Evolutionary conservation across 805 yeast genomes (phyloP), one percentile per base, ranked within the genome.

Genomic region (Cyberlindnera euphorbiiphila): DNA sequence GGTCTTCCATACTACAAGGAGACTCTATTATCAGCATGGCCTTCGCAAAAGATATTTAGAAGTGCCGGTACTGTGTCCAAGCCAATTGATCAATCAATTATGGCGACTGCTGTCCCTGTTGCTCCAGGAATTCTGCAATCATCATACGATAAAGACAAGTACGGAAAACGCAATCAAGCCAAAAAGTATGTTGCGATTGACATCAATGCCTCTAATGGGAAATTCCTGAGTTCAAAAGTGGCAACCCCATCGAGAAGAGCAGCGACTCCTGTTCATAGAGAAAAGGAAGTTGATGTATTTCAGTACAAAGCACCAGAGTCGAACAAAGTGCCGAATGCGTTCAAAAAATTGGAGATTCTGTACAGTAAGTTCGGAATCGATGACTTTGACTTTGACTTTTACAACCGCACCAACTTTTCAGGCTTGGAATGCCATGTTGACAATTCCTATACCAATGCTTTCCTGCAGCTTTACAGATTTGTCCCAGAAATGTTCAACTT

Each of bases 341-440:
- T 82, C 62, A 67, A 78, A 27, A 76, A 79, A 49, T 66, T 86
- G 31, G 84, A 81, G 42, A 85, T 91, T 37, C 73, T 81, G 28
- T 91, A 89, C 59, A 84, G 94, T 39, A 81, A 76, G 51, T 91
- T 87, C 60, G 98, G 98, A 19, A 88, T 93, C 21, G 87, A 83
- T 49, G 96, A 88, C 59, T 93, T 93, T 62, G 96, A 91, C 62
- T 91, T 93, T 57, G 80, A 75, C 37, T 82, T 79, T 51, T 91
- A 83, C 65, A 91, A 91, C 56, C 68, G 69, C 26, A 84, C 97
- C 0, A 44, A 54, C 2, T 81, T 68, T 38, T 76, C 97, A 2
- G 97, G 98, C 0, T 66, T 91, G n/a, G 98, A 93, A 58, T 81
- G 88, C 9, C 93, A 88, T 53, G 71, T 83, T 9, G 85, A 82